Conservation (phyloP, 768 basidiomycete species). For the Hygrophorus russula region DNA sequence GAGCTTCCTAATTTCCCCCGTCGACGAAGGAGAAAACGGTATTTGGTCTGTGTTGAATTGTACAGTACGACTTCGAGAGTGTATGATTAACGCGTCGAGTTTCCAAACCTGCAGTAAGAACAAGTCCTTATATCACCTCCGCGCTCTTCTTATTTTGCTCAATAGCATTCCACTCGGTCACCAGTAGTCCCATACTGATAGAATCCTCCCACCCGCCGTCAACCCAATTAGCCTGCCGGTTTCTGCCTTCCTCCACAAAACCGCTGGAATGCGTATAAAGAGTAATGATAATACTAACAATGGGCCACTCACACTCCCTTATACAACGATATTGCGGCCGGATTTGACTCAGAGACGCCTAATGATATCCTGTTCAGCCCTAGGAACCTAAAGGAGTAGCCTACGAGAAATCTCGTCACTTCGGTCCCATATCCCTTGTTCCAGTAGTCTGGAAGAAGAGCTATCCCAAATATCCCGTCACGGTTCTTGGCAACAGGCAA, state of each 20-base stretch:
- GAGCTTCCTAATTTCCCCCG: neutral
- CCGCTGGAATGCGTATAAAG: conserved; percentile 21
- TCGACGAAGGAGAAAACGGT: too few relatives aligned
- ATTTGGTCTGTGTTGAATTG: too few relatives aligned
- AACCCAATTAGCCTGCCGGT: conserved; percentile 23
- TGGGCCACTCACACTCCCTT: too few relatives aligned
- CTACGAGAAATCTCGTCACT: conserved; percentile 9
- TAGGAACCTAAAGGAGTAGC: conserved; percentile 9
- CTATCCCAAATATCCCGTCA: conserved; percentile 8
- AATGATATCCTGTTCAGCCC: neutral
- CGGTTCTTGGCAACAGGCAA: conserved; percentile 8
- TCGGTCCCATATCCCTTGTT: conserved; percentile 15
- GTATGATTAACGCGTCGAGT: too few relatives aligned
- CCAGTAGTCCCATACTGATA: conserved; percentile 28
- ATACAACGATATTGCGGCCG: too few relatives aligned
- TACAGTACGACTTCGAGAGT: too few relatives aligned
- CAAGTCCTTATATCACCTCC: too few relatives aligned
- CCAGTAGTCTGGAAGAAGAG: conserved; percentile 10
- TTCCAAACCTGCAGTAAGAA: too few relatives aligned
- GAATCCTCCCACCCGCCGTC: conserved; percentile 26
- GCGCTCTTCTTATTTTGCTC: neutral
- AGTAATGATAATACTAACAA: too few relatives aligned
- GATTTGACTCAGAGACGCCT: too few relatives aligned
- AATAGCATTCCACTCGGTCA: neutral
- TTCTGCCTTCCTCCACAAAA: conserved; percentile 27